Conservation (phyloP, 192 early-diverging fungal genomes). For the Coemansia sp. region DNA sequence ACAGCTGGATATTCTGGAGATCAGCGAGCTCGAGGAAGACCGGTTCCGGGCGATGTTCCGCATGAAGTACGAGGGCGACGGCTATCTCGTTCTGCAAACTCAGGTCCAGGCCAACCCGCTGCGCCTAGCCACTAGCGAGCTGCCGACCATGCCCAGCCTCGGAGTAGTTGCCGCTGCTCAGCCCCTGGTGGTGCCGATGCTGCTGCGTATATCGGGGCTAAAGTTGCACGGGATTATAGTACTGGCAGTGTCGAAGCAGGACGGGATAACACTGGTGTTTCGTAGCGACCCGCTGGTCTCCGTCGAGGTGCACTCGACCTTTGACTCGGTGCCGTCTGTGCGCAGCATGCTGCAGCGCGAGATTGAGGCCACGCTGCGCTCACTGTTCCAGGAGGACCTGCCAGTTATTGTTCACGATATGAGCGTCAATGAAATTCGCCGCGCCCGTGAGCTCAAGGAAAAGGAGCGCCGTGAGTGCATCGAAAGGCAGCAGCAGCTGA, state of each 20-base stretch:
- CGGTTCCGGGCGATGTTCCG: slow-evolving; percentile 96
- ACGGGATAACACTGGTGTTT: slow-evolving; percentile 94
- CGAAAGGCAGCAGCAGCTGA: slow-evolving; percentile 56
- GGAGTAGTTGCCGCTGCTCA: slow-evolving; percentile 84
- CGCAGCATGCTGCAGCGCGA: slow-evolving; percentile 82
- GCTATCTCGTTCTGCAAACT: slow-evolving; percentile 85
- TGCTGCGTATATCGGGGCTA: slow-evolving; percentile 84
- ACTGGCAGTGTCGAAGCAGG: slow-evolving; percentile 88
- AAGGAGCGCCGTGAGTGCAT: slow-evolving; percentile 57
- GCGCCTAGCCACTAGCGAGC: slow-evolving; percentile 53
- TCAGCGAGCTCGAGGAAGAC: slow-evolving; percentile 92
- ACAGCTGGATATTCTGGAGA: slow-evolving; percentile 96
- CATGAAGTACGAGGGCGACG: slow-evolving; percentile 90
- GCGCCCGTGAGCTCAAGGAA: slow-evolving; percentile 35
- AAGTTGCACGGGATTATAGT: slow-evolving; percentile 89
- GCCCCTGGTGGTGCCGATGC: slow-evolving; percentile 95
- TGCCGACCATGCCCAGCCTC: slow-evolving; percentile 62
- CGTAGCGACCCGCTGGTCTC: slow-evolving; percentile 96
- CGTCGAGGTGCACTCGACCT: slow-evolving; percentile 93
- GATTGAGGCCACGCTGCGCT: slow-evolving; percentile 86
- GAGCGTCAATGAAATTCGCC: slow-evolving; percentile 55
- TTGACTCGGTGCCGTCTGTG: slow-evolving; percentile 89
- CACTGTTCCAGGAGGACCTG: slow-evolving; percentile 91
- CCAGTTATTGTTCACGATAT: slow-evolving; percentile 92
- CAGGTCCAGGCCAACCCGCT: slow-evolving; percentile 76